Percentiles rank a stretch among this genome's conserved stretches.
Conservation (phyloP, 139 green algal species). For the Axilococcus clingmanii region DNA sequence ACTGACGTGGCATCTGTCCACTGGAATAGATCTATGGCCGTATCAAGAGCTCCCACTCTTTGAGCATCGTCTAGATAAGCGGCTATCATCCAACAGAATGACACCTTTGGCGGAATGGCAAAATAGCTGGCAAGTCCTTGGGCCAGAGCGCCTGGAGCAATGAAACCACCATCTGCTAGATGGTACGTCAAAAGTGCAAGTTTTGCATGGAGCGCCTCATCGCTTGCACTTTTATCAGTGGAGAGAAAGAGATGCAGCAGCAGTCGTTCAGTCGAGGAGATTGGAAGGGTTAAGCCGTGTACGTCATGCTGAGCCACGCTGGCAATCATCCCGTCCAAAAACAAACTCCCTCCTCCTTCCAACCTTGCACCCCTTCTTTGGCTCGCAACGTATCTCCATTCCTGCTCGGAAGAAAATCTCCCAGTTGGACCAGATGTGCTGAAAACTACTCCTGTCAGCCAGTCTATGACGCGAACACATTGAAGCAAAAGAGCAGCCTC, state of each 20-base stretch:
- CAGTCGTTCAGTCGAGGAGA: constrained; percentile 11
- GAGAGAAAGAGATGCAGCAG: constrained; percentile 31
- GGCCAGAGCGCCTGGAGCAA: constrained; percentile 2
- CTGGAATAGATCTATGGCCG: constrained; percentile 12
- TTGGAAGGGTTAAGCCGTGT: constrained; percentile 9
- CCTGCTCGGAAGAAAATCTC: constrained; percentile 27
- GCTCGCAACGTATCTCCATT: constrained; percentile 33
- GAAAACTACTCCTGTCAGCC: too few species aligned
- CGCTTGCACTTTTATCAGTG: constrained; percentile 2
- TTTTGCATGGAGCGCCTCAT: constrained; percentile 18
- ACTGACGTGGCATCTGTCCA: not conserved
- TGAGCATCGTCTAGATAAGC: constrained; percentile 17
- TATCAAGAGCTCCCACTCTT: constrained; percentile 7
- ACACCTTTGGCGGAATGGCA: not conserved
- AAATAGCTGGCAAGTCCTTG: not conserved
- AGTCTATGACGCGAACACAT: too few species aligned
- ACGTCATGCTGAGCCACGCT: constrained; percentile 17
- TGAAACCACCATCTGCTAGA: constrained; percentile 29
- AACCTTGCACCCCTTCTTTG: too few species aligned
- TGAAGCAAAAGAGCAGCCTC: too few species aligned
- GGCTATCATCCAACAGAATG: constrained; percentile 12
- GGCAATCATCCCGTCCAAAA: constrained; percentile 28
- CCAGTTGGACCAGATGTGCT: too few species aligned
- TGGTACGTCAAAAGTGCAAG: constrained; percentile 46
- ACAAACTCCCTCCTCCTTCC: constrained; percentile 13